Evolutionary conservation across 352 stramenopile genomes (phyloP).

Genomic region (Pythium coloratum): DNA sequence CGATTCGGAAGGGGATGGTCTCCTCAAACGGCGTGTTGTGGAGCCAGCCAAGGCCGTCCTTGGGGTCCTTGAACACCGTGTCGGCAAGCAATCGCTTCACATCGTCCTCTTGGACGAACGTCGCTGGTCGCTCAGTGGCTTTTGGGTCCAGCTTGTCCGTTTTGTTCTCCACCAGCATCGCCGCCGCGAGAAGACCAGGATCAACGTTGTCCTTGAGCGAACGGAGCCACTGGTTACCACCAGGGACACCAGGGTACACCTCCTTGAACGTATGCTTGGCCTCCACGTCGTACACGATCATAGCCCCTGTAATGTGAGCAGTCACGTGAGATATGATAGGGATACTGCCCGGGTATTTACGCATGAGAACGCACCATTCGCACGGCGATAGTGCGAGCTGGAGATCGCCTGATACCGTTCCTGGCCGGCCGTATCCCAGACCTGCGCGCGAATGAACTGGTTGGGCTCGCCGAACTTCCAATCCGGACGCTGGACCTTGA

Average conservation of each 20-base stretch:
- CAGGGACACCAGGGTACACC: constrained; percentile 46
- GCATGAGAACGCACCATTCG: constrained; percentile 35
- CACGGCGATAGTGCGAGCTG: constrained; percentile 66
- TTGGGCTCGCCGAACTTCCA: constrained; percentile 72
- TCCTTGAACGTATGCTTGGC: constrained; percentile 71
- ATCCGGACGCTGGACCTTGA: constrained; percentile 65
- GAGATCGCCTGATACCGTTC: constrained; percentile 76
- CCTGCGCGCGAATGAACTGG: constrained; percentile 64
- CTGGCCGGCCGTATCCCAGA: constrained; percentile 73
- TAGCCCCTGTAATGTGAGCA: constrained; percentile 36
- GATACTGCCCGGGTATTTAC: not conserved
- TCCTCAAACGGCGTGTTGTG: constrained; percentile 43
- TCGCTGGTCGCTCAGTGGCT: constrained; percentile 33
- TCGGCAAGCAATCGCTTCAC: constrained; percentile 48
- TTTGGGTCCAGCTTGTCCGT: constrained; percentile 49
- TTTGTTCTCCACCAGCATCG: constrained; percentile 81
- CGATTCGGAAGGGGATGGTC: constrained; percentile 52
- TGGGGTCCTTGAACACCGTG: constrained; percentile 53
- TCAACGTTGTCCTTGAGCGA: constrained; percentile 68
- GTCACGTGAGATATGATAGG: not conserved
- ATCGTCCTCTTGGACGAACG: constrained; percentile 50
- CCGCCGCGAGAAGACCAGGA: constrained; percentile 44
- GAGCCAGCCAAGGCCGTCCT: constrained; percentile 49
- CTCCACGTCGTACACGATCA: constrained; percentile 69
- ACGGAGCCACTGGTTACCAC: constrained; percentile 57